Evolutionary conservation across 345 rosid genomes (phyloP).

Genomic region (Salix exigua): DNA sequence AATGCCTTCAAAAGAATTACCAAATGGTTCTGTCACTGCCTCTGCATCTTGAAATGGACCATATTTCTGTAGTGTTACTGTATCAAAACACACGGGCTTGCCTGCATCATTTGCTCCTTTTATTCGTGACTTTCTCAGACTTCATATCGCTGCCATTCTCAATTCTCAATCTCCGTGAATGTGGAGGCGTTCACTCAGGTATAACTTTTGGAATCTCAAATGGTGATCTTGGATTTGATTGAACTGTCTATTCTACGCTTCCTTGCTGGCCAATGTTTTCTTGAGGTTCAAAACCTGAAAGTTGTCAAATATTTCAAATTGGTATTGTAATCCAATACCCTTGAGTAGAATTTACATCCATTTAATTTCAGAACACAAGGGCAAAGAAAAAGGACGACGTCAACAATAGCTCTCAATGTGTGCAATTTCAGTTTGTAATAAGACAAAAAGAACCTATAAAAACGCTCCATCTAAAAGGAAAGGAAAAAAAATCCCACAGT

Average conservation of each 20-base stretch:
- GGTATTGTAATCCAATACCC: background rate
- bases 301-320: background rate
- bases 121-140: constrained; percentile 30
- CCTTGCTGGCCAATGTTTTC: constrained; percentile 67
- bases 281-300: constrained; percentile 78
- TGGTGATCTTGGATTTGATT: constrained; percentile 41
- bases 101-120: constrained; percentile 20
- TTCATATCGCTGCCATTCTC: constrained; percentile 51
- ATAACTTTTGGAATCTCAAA: constrained; percentile 28
- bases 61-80: constrained; percentile 25
- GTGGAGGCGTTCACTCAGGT: constrained; percentile 68
- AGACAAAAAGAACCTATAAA: background rate
- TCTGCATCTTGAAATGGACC: constrained; percentile 35
- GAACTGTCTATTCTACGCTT: constrained; percentile 29
- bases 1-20: constrained; percentile 26
- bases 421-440: background rate
- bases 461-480: background rate
- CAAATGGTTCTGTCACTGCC: constrained; percentile 25
- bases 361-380: background rate
- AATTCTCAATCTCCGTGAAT: constrained; percentile 55
- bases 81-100: constrained; percentile 18
- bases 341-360: background rate
- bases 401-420: background rate
- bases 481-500: background rate
- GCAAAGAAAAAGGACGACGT: background rate